Evolutionary conservation across 305 asterid genomes (phyloP).

Genomic region (Andrographis paniculata): DNA sequence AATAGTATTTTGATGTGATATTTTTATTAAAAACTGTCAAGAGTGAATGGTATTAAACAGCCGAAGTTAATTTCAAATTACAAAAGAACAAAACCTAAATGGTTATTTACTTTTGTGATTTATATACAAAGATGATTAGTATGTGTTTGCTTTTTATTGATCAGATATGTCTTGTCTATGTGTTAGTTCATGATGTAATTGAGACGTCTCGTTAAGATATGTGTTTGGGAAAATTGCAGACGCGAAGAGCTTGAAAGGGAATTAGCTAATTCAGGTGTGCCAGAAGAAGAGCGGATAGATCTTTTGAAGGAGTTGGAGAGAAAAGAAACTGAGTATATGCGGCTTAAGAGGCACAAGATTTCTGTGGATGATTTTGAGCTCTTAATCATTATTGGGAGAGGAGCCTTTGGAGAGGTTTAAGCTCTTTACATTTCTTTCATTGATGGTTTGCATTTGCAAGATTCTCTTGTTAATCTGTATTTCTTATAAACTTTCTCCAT

Average conservation of each 20-base stretch:
- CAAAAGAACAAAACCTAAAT: background rate
- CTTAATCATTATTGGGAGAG: slow-evolving; percentile 67
- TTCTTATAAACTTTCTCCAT: background rate
- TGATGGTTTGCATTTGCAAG: slow-evolving; percentile 2
- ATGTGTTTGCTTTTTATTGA: background rate
- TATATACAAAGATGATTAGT: background rate
- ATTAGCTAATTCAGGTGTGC: slow-evolving; percentile 40
- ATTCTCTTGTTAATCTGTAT: background rate
- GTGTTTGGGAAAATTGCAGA: slow-evolving; percentile 35
- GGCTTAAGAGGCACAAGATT: slow-evolving; percentile 67
- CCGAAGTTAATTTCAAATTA: no score
- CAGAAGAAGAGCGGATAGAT: slow-evolving; percentile 59
- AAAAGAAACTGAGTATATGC: slow-evolving; percentile 67
- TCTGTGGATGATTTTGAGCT: slow-evolving; percentile 72
- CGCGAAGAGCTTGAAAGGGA: slow-evolving; percentile 47
- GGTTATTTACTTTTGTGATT: background rate
- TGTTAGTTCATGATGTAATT: background rate
- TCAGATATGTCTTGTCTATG: background rate
- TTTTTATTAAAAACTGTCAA: no score
- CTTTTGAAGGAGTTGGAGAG: slow-evolving; percentile 61
- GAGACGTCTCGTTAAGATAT: slow-evolving; percentile 1
- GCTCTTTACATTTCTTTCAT: background rate
- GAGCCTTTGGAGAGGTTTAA: slow-evolving; percentile 86
- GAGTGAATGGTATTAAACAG: no score
- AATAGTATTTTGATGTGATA: no score